Percentiles rank a stretch among this genome's conserved stretches.
Conservation (phyloP, 2,329 filamentous ascomycete genomes). For the Penicillium griseofulvum region DNA sequence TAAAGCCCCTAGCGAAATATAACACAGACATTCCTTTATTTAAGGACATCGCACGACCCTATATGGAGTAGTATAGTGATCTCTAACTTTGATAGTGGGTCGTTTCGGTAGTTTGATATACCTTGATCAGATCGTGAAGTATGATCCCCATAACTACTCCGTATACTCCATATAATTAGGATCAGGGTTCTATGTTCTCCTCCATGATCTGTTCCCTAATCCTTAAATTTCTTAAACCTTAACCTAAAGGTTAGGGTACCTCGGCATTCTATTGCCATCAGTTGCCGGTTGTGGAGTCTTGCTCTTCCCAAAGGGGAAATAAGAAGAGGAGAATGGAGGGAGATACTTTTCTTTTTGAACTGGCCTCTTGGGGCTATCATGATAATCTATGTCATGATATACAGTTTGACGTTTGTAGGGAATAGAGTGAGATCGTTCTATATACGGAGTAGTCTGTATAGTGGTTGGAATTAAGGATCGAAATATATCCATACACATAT, state of each 20-base stretch:
- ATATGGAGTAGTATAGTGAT: not conserved
- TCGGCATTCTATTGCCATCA: not conserved
- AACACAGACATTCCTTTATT: not conserved
- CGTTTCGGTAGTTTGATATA: not conserved
- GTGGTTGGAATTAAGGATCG: too few relatives aligned
- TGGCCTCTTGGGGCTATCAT: not conserved
- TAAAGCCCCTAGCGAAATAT: not conserved
- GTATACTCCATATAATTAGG: not conserved
- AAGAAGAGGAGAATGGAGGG: not conserved
- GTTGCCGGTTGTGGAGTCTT: not conserved
- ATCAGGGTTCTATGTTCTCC: not conserved
- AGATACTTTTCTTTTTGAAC: not conserved
- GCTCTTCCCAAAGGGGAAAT: not conserved
- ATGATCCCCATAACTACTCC: not conserved
- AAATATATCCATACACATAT: too few relatives aligned
- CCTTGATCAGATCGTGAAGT: not conserved
- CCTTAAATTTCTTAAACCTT: not conserved
- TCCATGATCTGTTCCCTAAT: not conserved
- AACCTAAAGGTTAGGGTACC: not conserved
- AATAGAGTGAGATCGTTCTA: not conserved
- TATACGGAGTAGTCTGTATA: not conserved
- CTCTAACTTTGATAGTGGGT: not conserved
- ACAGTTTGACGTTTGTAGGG: not conserved
- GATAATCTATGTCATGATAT: not conserved
- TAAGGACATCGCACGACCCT: not conserved